Percentiles rank a stretch among this genome's conserved stretches.
Evolutionary conservation across 495 filamentous ascomycete genomes (phyloP).

Genomic region (Annulohypoxylon stygium): DNA sequence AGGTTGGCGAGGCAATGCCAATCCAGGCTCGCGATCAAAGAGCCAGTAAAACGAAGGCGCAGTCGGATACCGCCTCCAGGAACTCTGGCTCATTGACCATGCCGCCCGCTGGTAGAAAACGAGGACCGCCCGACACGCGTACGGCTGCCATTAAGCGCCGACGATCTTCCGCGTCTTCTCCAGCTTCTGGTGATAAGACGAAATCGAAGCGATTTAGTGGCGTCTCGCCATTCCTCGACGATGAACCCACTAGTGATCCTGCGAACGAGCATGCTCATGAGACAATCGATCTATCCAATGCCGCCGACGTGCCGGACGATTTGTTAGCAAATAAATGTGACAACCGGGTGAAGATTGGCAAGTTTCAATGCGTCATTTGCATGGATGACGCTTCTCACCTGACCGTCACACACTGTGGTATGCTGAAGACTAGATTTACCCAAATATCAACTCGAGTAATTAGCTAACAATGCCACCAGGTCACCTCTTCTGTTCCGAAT

Average conservation of each 20-base stretch:
- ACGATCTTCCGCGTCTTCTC: slow-evolving; percentile 42
- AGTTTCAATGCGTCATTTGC: slow-evolving; percentile 84
- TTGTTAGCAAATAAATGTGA: slow-evolving; percentile 65
- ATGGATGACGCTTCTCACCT: slow-evolving; percentile 81
- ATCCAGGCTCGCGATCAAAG: slow-evolving; percentile 11
- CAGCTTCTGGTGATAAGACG: slow-evolving; percentile 48
- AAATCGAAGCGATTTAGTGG: slow-evolving; percentile 33
- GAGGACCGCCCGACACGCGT: slow-evolving; percentile 15
- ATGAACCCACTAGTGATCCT: slow-evolving; percentile 45
- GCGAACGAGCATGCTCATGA: slow-evolving; percentile 57
- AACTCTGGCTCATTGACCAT: slow-evolving; percentile 42
- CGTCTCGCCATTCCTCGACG: slow-evolving; percentile 48
- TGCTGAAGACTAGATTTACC: slow-evolving; percentile 50
- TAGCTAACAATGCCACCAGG: slow-evolving; percentile 61
- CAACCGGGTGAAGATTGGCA: slow-evolving; percentile 66
- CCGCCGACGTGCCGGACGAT: slow-evolving; percentile 63
- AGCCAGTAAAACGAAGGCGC: slow-evolving; percentile 42
- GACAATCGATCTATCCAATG: slow-evolving; percentile 72
- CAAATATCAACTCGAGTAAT: neutral
- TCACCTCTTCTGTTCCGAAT: slow-evolving; percentile 87
- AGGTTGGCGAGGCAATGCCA: slow-evolving; percentile 41
- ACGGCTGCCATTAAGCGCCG: slow-evolving; percentile 48
- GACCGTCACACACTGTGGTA: slow-evolving; percentile 88
- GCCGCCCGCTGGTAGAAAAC: slow-evolving; percentile 38
- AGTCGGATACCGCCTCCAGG: slow-evolving; percentile 34